Evolutionary conservation across 495 filamentous ascomycete genomes (phyloP), one percentile per base, ranked within the genome.

Genomic region (Trichoderma orchidacearum): DNA sequence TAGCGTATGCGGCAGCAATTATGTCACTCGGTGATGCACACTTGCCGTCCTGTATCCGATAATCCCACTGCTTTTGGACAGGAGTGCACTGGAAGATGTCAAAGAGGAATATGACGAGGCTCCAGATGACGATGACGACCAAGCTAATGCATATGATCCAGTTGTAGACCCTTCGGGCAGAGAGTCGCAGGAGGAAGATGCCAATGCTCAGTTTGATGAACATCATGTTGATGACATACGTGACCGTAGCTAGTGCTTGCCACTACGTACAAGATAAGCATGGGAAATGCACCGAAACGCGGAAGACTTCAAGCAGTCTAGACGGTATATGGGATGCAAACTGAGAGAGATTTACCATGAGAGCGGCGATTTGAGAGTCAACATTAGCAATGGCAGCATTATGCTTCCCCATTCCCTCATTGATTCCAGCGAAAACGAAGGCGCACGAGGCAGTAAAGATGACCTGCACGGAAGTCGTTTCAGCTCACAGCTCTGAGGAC

Each of bases 181-280:
- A 66, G 9, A 74, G 63, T 0, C 71, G 71, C 6, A 72, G 63
- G 30, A 74, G 65, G 53, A 74, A 74, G 21, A 70, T 60, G n/a
- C 65, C 71, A 48, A 74, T 71, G 59, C 67, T 70, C 13, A 74
- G 59, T 60, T 74, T 74, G 62, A 74, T 72, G 61, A 71, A 64
- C 68, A 68, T 70, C 71, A 74, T 74, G 58, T 69, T 67, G 7
- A 59, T 54, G 21, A 74, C 57, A 32, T 74, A 74, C 5, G 69
- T 61, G 3, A 66, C 65, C 6, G 68, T 70, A 5, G 70, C 66
- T 1, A 74, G 56, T 1, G 67, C 66, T 62, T 74, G 71, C 56
- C 65, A 72, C 65, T 68, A 60, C 31, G 56, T 17, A 11, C 7
- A 48, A 23, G 27, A 13, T 48, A 1, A 48, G 41, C n/a, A n/a